phyloP scores from a whole-genome alignment of 306 rosid species.

The Corylus heterophylla region DNA sequence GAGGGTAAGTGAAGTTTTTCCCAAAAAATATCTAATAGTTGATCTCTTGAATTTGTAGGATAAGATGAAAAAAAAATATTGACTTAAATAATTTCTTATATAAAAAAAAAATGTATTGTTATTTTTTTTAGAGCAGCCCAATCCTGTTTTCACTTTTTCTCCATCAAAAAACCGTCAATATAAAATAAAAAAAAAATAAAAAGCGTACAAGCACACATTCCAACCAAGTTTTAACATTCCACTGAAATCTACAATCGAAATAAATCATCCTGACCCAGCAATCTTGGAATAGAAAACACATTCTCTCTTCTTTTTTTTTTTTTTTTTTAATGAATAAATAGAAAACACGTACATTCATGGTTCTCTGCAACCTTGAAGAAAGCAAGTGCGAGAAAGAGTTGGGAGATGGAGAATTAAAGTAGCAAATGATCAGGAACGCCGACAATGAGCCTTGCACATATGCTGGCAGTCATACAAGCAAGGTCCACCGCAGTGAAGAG shows the following conservation, averaged over 20 bases:
- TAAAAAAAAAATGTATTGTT: too few species aligned
- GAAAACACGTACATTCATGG: neutral
- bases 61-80: too few species aligned
- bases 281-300: neutral
- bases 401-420: neutral
- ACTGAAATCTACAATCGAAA: neutral
- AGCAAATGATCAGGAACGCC: slow-evolving; percentile 19
- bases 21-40: too few species aligned
- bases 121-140: too few species aligned
- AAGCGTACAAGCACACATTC: neutral
- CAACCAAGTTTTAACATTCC: neutral
- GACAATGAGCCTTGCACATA: slow-evolving; percentile 87
- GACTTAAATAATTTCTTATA: too few species aligned
- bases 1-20: too few species aligned
- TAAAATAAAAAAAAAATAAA: neutral
- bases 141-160: neutral
- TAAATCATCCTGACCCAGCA: neutral
- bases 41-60: too few species aligned
- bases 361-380: neutral
- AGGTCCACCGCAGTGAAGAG: slow-evolving; percentile 90
- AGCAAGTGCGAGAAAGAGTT: neutral
- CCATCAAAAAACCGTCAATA: neutral
- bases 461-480: slow-evolving; percentile 81
- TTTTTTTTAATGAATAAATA: neutral
- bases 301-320: too few species aligned